Evolutionary conservation across 2,329 filamentous ascomycete species (phyloP).

Genomic region (Xylaria arbuscula): DNA sequence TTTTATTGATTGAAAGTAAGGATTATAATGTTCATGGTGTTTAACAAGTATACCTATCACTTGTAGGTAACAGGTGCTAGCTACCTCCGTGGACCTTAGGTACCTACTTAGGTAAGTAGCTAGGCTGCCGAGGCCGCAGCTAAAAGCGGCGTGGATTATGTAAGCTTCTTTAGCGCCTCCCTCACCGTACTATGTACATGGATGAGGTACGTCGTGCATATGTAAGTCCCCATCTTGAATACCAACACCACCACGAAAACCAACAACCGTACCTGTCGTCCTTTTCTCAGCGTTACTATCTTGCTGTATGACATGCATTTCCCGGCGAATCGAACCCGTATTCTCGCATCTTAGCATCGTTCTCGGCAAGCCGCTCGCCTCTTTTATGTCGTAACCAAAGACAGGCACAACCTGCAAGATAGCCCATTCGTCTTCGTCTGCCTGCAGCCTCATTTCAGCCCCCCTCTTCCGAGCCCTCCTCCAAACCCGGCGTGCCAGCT

Average conservation of each 20-base stretch:
- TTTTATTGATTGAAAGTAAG: too few relatives aligned
- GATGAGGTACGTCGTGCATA: too few relatives aligned
- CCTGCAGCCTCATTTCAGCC: background rate
- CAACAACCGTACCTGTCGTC: background rate
- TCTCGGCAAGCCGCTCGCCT: background rate
- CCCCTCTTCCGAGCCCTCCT: background rate
- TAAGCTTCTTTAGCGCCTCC: too few relatives aligned
- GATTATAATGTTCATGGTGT: too few relatives aligned
- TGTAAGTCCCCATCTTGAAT: background rate
- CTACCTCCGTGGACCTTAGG: too few relatives aligned
- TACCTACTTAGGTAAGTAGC: too few relatives aligned
- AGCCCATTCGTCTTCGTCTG: background rate
- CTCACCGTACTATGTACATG: too few relatives aligned
- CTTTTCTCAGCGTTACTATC: background rate
- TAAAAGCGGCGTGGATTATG: too few relatives aligned
- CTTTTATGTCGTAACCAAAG: background rate
- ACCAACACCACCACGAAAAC: background rate
- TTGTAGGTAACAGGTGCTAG: too few relatives aligned
- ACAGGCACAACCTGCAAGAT: background rate
- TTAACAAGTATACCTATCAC: too few relatives aligned
- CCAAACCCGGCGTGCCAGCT: background rate
- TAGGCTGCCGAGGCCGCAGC: too few relatives aligned
- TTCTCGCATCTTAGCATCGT: slow-evolving; percentile 8
- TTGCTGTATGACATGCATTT: background rate
- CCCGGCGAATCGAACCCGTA: background rate